Evolutionary conservation across 2,329 filamentous ascomycete genomes (phyloP).

Genomic region (Aspergillus viridinutans): DNA sequence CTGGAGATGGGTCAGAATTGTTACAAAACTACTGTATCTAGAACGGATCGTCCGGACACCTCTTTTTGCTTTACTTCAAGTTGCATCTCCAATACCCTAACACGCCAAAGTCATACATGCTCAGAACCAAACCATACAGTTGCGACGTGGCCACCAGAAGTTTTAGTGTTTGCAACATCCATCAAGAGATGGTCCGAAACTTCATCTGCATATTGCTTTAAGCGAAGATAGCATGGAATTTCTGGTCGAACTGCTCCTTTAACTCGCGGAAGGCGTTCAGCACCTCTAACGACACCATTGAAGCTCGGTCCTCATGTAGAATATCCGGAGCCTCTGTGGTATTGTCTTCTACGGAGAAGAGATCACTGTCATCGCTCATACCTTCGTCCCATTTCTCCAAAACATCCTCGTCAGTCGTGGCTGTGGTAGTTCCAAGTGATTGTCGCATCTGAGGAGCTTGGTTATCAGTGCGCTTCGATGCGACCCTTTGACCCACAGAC

Average conservation of each 20-base stretch:
- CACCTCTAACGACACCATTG: slow-evolving; percentile 14
- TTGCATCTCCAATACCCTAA: neutral
- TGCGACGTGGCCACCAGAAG: neutral
- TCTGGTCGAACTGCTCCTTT: slow-evolving; percentile 29
- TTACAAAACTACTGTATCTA: neutral
- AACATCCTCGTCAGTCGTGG: neutral
- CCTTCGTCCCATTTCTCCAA: neutral
- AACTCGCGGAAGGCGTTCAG: slow-evolving; percentile 28
- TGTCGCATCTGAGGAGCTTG: neutral
- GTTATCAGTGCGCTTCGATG: neutral
- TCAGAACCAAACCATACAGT: neutral
- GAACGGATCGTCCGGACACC: neutral
- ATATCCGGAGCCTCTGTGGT: slow-evolving; percentile 12
- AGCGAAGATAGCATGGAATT: slow-evolving; percentile 33
- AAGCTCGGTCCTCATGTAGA: neutral
- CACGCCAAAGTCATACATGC: neutral
- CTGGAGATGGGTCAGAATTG: too few species aligned
- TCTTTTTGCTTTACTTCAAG: neutral
- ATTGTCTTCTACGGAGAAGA: slow-evolving; percentile 6
- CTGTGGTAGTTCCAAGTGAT: slow-evolving; percentile 7
- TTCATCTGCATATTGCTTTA: slow-evolving; percentile 4
- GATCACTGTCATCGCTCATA: neutral
- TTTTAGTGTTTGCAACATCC: neutral
- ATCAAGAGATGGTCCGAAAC: neutral
- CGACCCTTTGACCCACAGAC: neutral